A percentile compares a stretch with the other conserved stretches of the same genome.
Evolutionary conservation across 2,329 filamentous ascomycete genomes (phyloP).

Genomic region (Colletotrichum gigasporum): DNA sequence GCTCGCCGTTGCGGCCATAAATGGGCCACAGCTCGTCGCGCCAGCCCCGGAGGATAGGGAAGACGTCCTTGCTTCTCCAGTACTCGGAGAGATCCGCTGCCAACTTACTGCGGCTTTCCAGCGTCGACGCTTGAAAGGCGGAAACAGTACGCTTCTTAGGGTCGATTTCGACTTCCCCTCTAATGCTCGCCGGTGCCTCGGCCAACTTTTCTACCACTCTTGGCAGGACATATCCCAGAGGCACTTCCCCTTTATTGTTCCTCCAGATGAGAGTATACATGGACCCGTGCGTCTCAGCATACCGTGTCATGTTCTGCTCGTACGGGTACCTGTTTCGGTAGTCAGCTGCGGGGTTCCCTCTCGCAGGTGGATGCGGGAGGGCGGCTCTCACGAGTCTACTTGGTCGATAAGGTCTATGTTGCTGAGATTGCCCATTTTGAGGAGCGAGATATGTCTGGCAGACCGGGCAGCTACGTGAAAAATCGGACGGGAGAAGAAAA

Average conservation of each 20-base stretch:
- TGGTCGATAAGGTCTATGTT: constrained; percentile 64
- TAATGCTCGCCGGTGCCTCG: constrained; percentile 57
- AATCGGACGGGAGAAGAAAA: not conserved
- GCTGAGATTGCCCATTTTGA: constrained; percentile 38
- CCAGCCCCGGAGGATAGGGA: constrained; percentile 82
- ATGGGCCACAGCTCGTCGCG: constrained; percentile 83
- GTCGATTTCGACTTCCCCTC: constrained; percentile 71
- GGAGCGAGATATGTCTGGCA: constrained; percentile 21
- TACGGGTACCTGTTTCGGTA: constrained; percentile 76
- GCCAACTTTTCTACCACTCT: constrained; percentile 59
- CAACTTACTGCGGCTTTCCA: constrained; percentile 68
- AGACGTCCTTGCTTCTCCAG: constrained; percentile 76
- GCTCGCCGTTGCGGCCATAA: constrained; percentile 69
- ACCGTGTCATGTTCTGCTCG: constrained; percentile 66
- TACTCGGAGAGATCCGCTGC: constrained; percentile 67
- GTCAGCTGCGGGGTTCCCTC: not conserved
- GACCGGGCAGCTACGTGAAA: not conserved
- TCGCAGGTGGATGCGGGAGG: not conserved
- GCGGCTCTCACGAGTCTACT: constrained; percentile 61
- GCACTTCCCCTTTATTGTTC: constrained; percentile 68
- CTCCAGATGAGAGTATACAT: constrained; percentile 75
- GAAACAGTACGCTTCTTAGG: constrained; percentile 68
- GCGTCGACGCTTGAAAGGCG: constrained; percentile 67
- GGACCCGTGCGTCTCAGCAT: constrained; percentile 63
- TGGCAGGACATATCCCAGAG: constrained; percentile 70